Conservation (phyloP, 345 rosid species). For the Linum trigynum region DNA sequence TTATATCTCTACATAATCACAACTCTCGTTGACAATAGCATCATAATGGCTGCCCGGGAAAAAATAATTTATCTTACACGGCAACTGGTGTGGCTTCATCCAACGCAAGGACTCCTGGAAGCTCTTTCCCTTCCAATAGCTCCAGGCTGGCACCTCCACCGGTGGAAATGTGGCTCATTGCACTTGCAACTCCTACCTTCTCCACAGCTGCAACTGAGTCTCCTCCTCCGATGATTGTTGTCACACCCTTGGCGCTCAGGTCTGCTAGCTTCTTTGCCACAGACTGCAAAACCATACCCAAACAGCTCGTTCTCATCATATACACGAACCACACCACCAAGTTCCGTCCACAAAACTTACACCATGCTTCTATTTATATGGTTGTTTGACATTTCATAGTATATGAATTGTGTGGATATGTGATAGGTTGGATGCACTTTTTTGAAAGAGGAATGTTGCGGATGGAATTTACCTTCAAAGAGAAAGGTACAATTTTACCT, state of each 20-base stretch:
- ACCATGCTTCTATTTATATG: too few relatives aligned
- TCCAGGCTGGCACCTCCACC: slow-evolving; percentile 95
- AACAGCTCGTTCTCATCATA: neutral
- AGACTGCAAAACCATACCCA: slow-evolving; percentile 35
- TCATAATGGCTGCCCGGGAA: neutral
- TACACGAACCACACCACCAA: neutral
- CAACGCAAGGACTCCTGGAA: slow-evolving; percentile 78
- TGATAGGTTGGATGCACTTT: too few relatives aligned
- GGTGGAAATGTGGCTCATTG: slow-evolving; percentile 83
- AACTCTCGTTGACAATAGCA: slow-evolving; percentile 1
- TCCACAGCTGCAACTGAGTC: slow-evolving; percentile 84
- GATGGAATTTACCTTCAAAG: too few relatives aligned
- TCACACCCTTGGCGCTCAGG: slow-evolving; percentile 66
- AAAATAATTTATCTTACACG: slow-evolving; percentile 25
- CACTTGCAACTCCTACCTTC: slow-evolving; percentile 67
- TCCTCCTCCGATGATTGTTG: slow-evolving; percentile 83
- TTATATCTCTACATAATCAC: neutral
- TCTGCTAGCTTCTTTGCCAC: slow-evolving; percentile 90
- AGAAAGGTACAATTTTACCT: too few relatives aligned
- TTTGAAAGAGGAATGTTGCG: too few relatives aligned
- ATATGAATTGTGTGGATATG: too few relatives aligned
- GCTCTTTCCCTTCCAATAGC: slow-evolving; percentile 71
- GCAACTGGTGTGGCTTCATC: slow-evolving; percentile 51
- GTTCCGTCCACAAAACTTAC: neutral
- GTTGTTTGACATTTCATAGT: too few relatives aligned